Evolutionary conservation across 2,329 filamentous ascomycete species (phyloP), one percentile per base, ranked within the genome.

Genomic region (Xylariaceae sp.): DNA sequence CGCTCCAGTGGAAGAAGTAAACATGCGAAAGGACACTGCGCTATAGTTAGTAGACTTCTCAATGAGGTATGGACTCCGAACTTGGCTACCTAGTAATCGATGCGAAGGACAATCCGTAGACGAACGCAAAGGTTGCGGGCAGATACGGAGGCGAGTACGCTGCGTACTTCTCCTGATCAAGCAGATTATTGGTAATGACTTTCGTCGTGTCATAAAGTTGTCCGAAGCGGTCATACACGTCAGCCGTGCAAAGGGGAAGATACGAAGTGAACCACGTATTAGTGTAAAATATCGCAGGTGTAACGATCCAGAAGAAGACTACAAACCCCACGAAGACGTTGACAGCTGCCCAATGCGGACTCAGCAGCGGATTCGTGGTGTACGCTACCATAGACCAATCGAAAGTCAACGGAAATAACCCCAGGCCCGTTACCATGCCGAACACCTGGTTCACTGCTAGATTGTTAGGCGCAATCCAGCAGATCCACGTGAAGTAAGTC

Each of bases 171-270:
- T 72, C 69, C 26, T 73, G 64, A 56, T 84, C 75, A 18, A 85
- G 76, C 0, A 70, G 52, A 7, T 75, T 74, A 20, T 75, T 73
- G 10, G 73, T 69, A 51, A 86, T 72, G 4, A 86, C 80, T 1
- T 70, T 72, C 0, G 74, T 71, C 0, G 79, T 77, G 41, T 84
- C 75, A 60, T 84, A 85, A 0, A 71, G 55, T 3, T 72, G 61
- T 0, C 78, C 82, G 0, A 73, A 80, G 43, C 83, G 82, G 65
- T 85, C 82, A 48, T 77, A 85, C 7, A 78, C 80, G 12, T 77
- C 75, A n/a, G 80, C 75, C 29, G 77, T 79, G 20, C 79, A 76
- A 37, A 83, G 72, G 0, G 82, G 82, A 12, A 85, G 67, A 49
- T 83, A 81, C 0, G 79, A 76, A 0, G 81, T 79, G 50, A 76